Percentiles rank a stretch among this genome's conserved stretches.
These are phyloP conservation scores for Aspergillus transmontanensis DNA, from an alignment of 2,329 filamentous ascomycete species.

Conservation along the genomic window DNA sequence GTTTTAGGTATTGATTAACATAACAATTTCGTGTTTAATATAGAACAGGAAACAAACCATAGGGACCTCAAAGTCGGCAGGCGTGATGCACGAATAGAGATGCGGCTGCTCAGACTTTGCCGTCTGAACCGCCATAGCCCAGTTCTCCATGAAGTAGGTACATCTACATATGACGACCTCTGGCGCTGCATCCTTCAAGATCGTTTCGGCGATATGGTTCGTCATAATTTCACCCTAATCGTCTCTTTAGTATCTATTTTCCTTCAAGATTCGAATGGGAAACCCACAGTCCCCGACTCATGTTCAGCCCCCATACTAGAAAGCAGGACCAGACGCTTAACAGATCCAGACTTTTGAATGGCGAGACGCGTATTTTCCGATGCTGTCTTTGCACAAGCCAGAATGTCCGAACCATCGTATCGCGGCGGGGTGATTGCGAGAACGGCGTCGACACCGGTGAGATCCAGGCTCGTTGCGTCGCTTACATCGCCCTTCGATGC, in stretches of 20 bases:
- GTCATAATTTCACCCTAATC: constrained; percentile 19
- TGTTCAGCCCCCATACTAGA: constrained; percentile 19
- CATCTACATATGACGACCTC: constrained; percentile 19
- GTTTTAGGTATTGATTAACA: background rate
- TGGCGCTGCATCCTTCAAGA: constrained; percentile 10
- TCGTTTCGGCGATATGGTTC: constrained; percentile 17
- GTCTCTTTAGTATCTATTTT: background rate
- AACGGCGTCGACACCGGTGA: constrained; percentile 16
- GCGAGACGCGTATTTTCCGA: constrained; percentile 16
- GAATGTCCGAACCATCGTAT: constrained; percentile 10
- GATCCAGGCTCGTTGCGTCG: constrained; percentile 8
- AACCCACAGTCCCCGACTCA: constrained; percentile 13
- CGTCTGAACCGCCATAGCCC: constrained; percentile 7
- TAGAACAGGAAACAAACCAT: constrained; percentile 11
- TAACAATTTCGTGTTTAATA: too few species aligned
- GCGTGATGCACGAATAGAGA: constrained; percentile 15
- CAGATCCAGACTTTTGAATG: constrained; percentile 6
- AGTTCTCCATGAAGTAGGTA: constrained; percentile 23
- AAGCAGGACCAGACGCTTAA: constrained; percentile 17
- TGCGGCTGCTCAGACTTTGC: constrained; percentile 10
- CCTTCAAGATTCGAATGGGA: background rate
- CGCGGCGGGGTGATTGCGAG: constrained; percentile 16
- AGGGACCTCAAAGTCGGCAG: constrained; percentile 15
- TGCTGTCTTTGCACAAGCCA: constrained; percentile 8
- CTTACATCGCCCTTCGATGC: constrained; percentile 15